Conservation (phyloP, 139 green algal species). For the Closterium sp. region DNA sequence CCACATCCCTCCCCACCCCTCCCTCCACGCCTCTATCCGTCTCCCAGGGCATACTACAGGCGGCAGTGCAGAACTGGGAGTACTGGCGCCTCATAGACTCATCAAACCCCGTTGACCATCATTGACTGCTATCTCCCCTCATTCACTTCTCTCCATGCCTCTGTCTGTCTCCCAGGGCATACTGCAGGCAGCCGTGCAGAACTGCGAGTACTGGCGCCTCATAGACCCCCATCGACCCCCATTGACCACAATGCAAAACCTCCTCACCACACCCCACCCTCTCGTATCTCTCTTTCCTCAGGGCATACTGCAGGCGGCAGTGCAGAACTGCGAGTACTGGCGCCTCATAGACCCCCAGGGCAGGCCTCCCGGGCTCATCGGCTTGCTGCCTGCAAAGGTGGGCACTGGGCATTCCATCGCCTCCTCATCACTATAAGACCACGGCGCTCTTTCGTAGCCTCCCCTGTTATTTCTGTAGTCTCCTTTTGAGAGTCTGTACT, state of each 20-base stretch:
- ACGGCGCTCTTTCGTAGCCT: no score
- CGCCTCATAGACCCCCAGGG: constrained; percentile 76
- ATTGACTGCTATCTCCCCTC: not conserved
- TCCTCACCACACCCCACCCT: no score
- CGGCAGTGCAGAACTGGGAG: constrained; percentile 80
- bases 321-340: constrained; percentile 87
- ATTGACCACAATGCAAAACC: no score
- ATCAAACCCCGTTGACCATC: constrained; percentile 38
- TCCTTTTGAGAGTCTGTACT: no score
- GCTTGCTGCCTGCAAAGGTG: constrained; percentile 53
- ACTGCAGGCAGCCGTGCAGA: constrained; percentile 68
- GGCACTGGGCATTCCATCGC: no score
- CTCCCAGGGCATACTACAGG: constrained; percentile 4
- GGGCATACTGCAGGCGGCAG: constrained; percentile 63
- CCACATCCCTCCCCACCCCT: not conserved
- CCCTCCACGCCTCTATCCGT: not conserved
- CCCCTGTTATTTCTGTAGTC: no score
- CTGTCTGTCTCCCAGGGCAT: not conserved
- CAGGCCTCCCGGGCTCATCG: constrained; percentile 56
- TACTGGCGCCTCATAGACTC: constrained; percentile 94
- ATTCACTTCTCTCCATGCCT: not conserved
- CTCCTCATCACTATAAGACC: no score
- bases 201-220: constrained; percentile 93
- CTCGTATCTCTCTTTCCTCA: not conserved
- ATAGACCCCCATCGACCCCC: constrained; percentile 65